A percentile compares a stretch with the other conserved stretches of the same genome.
phyloP scores from a whole-genome alignment of 148 eudicot species.

The Gaultheria prostrata region DNA sequence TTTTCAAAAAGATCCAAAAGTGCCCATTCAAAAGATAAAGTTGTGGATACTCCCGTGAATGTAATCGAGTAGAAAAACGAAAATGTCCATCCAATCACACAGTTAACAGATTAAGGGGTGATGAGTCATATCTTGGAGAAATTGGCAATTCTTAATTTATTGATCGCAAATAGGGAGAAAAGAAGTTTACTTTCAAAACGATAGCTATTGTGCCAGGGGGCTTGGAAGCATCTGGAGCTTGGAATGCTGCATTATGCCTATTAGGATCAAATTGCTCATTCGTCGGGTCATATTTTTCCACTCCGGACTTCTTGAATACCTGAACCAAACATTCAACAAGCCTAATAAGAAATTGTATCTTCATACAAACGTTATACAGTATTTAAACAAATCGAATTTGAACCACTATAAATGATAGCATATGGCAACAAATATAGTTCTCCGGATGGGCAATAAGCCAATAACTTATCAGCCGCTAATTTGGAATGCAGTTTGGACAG shows the following conservation, averaged over 20 bases:
- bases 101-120: neutral
- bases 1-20: neutral
- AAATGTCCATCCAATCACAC: neutral
- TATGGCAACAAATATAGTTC: neutral
- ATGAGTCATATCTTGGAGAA: neutral
- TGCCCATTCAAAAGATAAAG: neutral
- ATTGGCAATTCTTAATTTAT: neutral
- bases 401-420: neutral
- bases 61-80: neutral
- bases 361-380: neutral
- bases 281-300: conserved; percentile 75
- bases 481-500: neutral
- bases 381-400: neutral
- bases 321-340: conserved; percentile 22
- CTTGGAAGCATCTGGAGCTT: conserved; percentile 86
- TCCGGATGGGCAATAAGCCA: neutral
- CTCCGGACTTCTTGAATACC: conserved; percentile 80
- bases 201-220: conserved; percentile 77
- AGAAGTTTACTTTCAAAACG: conserved; percentile 71
- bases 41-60: neutral
- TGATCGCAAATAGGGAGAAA: neutral
- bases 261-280: conserved; percentile 90
- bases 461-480: neutral
- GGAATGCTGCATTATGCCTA: conserved; percentile 87
- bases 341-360: neutral